Evolutionary conservation across 495 filamentous ascomycete species (phyloP).

Genomic region (Penicillium daleae): DNA sequence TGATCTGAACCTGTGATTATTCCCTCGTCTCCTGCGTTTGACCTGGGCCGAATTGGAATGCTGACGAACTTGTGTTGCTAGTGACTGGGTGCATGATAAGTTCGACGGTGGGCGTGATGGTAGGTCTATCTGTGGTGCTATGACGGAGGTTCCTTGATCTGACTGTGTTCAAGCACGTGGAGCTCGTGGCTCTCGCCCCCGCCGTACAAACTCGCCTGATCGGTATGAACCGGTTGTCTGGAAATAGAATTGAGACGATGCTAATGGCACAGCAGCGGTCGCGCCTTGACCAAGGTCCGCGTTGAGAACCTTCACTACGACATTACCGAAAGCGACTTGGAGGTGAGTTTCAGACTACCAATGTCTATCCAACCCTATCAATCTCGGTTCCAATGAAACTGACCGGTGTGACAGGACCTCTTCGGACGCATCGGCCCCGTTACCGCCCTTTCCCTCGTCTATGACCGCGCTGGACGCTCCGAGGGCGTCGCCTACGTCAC

Average conservation of each 20-base stretch:
- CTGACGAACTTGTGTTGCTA: conserved; percentile 39
- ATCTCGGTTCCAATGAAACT: neutral
- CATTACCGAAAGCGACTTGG: conserved; percentile 81
- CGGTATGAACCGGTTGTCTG: conserved; percentile 46
- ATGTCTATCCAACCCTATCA: conserved; percentile 2
- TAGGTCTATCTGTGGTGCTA: conserved; percentile 30
- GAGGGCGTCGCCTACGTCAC: conserved; percentile 85
- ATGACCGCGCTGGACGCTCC: conserved; percentile 89
- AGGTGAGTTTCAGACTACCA: conserved; percentile 56
- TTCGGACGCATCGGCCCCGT: conserved; percentile 80
- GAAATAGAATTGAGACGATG: conserved; percentile 18
- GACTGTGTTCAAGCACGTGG: conserved; percentile 41
- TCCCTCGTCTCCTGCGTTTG: conserved; percentile 3
- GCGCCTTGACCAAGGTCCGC: conserved; percentile 69
- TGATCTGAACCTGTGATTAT: conserved; percentile 58
- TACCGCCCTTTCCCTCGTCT: conserved; percentile 69
- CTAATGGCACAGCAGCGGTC: conserved; percentile 32
- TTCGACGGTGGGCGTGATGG: conserved; percentile 68
- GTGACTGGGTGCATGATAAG: conserved; percentile 91
- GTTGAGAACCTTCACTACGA: conserved; percentile 96
- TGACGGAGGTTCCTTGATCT: conserved; percentile 23
- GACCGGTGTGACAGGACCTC: conserved; percentile 60
- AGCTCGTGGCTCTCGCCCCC: conserved; percentile 45
- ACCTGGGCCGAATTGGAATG: conserved; percentile 8
- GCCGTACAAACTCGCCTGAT: conserved; percentile 52